Percentiles rank a stretch among this genome's conserved stretches.
phyloP scores from a whole-genome alignment of 164 flowering plant species.

The Santalum album region DNA sequence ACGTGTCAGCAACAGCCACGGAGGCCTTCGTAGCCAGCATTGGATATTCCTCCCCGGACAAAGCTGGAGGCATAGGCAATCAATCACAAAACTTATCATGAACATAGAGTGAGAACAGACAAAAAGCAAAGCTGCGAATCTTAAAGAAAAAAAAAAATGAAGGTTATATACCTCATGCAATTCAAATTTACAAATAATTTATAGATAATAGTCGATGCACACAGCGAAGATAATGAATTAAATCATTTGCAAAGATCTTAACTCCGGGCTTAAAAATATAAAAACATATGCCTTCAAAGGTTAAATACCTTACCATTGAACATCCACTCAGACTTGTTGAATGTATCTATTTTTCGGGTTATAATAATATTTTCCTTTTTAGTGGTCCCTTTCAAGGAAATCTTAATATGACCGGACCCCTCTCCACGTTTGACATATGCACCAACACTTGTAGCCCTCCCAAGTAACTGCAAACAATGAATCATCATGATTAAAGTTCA shows the following conservation, averaged over 20 bases:
- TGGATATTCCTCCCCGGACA: no score
- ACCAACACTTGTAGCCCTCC: constrained; percentile 88
- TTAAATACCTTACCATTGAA: constrained; percentile 52
- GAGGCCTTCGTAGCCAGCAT: no score
- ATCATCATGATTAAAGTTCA: constrained; percentile 3
- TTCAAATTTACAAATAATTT: no score
- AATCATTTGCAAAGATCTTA: neutral
- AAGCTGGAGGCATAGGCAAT: no score
- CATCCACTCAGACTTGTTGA: constrained; percentile 87
- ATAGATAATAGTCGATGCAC: no score
- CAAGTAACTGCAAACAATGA: constrained; percentile 50
- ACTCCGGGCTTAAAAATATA: neutral
- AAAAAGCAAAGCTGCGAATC: no score
- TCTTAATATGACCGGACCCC: constrained; percentile 64
- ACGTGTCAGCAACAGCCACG: neutral
- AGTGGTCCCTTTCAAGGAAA: constrained; percentile 55
- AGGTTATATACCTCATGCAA: no score
- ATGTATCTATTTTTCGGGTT: constrained; percentile 61
- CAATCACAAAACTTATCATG: no score
- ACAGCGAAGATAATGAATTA: no score
- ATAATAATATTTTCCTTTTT: constrained; percentile 42
- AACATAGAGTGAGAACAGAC: no score
- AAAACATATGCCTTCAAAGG: neutral
- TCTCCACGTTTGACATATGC: constrained; percentile 95
- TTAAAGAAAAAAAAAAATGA: no score